Evolutionary conservation across 257 asterid genomes (phyloP).

Genomic region (Anisodus tanguticus): DNA sequence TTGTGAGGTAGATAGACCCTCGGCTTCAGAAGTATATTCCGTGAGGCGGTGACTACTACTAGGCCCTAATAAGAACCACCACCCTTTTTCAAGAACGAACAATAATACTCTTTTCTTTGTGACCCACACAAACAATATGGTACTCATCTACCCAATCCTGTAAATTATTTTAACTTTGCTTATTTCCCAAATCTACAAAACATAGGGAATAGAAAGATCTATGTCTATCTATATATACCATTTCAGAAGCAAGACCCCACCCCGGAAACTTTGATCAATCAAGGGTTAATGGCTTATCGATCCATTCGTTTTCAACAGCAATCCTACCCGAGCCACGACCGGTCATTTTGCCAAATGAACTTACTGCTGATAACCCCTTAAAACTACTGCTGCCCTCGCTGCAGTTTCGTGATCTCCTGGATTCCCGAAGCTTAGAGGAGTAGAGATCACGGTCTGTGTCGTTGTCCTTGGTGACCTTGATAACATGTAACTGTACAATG

Average conservation of each 20-base stretch:
- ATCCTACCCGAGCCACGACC: conserved; percentile 81
- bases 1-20: no score
- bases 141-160: conserved; percentile 51
- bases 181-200: conserved; percentile 48
- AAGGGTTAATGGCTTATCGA: conserved; percentile 67
- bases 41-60: conserved; percentile 27
- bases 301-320: conserved; percentile 57
- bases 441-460: conserved; percentile 48
- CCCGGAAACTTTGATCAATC: conserved; percentile 39
- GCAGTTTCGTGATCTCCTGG: conserved; percentile 68
- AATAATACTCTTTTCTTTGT: not conserved
- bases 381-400: conserved; percentile 96
- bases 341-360: conserved; percentile 75
- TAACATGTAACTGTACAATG: conserved; percentile 68
- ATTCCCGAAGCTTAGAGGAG: conserved; percentile 59
- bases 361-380: conserved; percentile 74
- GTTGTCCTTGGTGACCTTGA: conserved; percentile 54
- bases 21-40: no score
- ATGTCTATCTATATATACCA: conserved; percentile 36
- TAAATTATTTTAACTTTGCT: conserved; percentile 56
- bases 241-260: conserved; percentile 33
- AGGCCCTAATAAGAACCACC: conserved; percentile 29
- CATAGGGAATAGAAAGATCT: conserved; percentile 32
- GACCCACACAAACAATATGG: conserved; percentile 39
- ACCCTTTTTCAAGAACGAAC: conserved; percentile 45